Base-by-base conservation (phyloP, 345 rosid genomes). In the Gossypium bickii region DNA sequence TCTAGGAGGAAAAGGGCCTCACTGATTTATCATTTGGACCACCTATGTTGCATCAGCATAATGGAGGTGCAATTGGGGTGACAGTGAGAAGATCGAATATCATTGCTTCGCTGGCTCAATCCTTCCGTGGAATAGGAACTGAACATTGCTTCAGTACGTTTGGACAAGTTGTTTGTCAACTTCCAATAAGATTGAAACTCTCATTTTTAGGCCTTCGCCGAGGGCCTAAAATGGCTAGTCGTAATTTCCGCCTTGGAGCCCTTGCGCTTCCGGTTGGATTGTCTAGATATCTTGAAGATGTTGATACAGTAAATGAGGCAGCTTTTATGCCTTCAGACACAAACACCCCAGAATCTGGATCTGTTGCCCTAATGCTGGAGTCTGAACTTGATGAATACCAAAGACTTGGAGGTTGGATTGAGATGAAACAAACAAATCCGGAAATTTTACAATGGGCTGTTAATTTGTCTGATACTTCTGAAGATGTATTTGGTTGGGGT, bases 401-500 rank as follows among this genome's bases (percentile, higher is more conserved):
- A 0, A 91, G 78, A 78, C 61, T 94, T 51, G 89, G 84, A 7
- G 92, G 90, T 75, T 94, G 98, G 98, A 68, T 90, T 68, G 95
- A 94, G 85, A 79, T 88, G 85, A 82, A 86, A 72, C 83, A 80
- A 27, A 77, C 85, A 2, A 79, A 83, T 73, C 76, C 76, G 27
- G 85, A 77, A 77, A 75, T 73, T 12, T n/a, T 92, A 3, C 83
- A 84, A 43, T 92, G 97, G 98, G 90, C 86, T 10, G 75, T 87
- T 25, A 86, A 77, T 62, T 53, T 86, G 49, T 84, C 87, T 45
- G 89, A 94, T 71, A 86, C 78, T 48, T 83, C 86, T 22, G 89
- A 89, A 64, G 88, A 88, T 72, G 97, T 87, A 73, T 58, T 82
- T 12, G 92, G 95, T 17, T 94, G 98, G 97, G 97, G 95, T 38